Base-by-base conservation (phyloP, 495 filamentous ascomycete genomes). In the Daldinia vernicosa region DNA sequence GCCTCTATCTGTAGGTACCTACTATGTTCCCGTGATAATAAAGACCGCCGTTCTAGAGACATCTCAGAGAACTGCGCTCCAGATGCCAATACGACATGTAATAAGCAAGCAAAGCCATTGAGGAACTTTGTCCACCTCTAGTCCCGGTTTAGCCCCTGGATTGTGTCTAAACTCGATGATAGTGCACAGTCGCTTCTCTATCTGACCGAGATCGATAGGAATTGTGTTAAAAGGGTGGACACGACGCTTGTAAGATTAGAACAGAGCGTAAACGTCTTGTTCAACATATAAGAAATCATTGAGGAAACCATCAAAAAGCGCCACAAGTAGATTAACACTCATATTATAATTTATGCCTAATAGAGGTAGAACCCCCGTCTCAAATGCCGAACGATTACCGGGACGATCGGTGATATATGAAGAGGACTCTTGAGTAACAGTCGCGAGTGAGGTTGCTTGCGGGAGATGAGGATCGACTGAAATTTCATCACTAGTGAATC, bases 61-160 rank as follows among this genome's bases (percentile, higher is more conserved):
- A 47, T 12, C 7, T 47, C 40, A 17, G 40, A 19, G 40, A 45
- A 45, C 17, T 45, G 40, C n/a, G 15, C 40, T 45, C 17, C 40
- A 19, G 40, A 45, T 45, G 17, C 40, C 2, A 45, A 45, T 2
- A 45, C 17, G 7, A 7, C 43, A 24, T 47, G 43, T 22, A 22
- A 47, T 45, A 47, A 47, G 43, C 19, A 47, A 47, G 43, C 19
- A 47, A 47, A 47, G 43, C 43, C 43, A 47, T 47, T 12, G 8
- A 47, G 43, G 8, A 9, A 47, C 19, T 47, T 14, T 19, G 3
- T 24, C 8, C 17, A 47, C 9, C 43, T 47, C 7, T 4, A 47
- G 9, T 19, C 17, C 43, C 43, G 24, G 19, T 19, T 47, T 19
- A 47, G 43, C 17, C 9, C 17, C 17, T 19, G 40, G 17, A 45